Percentiles rank a stretch among this genome's conserved stretches.
Evolutionary conservation across 352 stramenopile genomes (phyloP).

Genomic region (Phytophthora nicotianae): DNA sequence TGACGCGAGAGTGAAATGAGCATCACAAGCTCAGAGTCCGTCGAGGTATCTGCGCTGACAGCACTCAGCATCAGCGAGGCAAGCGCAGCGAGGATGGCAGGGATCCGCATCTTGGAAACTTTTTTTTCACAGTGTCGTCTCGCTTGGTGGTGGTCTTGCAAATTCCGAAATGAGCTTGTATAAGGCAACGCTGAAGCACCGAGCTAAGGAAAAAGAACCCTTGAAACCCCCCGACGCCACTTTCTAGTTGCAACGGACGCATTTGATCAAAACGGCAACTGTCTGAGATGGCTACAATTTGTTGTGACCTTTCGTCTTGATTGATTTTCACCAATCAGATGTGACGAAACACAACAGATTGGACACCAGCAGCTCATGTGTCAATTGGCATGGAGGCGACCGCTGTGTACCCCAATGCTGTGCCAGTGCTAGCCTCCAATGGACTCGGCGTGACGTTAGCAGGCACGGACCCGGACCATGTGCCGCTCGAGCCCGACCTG

Average conservation of each 20-base stretch:
- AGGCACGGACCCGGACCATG: slow-evolving; percentile 44
- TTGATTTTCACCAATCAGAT: slow-evolving; percentile 39
- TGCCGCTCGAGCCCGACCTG: slow-evolving; percentile 52
- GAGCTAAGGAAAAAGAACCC: slow-evolving; percentile 24
- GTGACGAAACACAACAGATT: slow-evolving; percentile 12
- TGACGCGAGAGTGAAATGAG: slow-evolving; percentile 76
- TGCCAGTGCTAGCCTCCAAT: slow-evolving; percentile 50
- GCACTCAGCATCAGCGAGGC: slow-evolving; percentile 24
- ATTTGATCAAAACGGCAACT: slow-evolving; percentile 5
- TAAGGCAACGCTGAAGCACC: not conserved
- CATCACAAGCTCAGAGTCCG: slow-evolving; percentile 61
- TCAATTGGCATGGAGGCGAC: slow-evolving; percentile 60
- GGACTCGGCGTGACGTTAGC: slow-evolving; percentile 61
- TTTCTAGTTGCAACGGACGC: slow-evolving; percentile 30
- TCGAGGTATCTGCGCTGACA: not conserved
- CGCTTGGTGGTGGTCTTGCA: slow-evolving; percentile 11
- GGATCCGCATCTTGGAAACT: slow-evolving; percentile 38
- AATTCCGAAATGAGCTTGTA: slow-evolving; percentile 27
- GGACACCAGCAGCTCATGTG: slow-evolving; percentile 8
- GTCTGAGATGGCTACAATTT: slow-evolving; percentile 22
- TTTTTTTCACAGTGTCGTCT: slow-evolving; percentile 3
- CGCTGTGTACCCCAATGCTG: slow-evolving; percentile 56
- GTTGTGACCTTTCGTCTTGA: slow-evolving; percentile 19
- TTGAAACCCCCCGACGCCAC: slow-evolving; percentile 23
- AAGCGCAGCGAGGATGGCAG: slow-evolving; percentile 27